Evolutionary conservation across 352 stramenopile genomes (phyloP).

Genomic region (Globisporangium carolinianum): DNA sequence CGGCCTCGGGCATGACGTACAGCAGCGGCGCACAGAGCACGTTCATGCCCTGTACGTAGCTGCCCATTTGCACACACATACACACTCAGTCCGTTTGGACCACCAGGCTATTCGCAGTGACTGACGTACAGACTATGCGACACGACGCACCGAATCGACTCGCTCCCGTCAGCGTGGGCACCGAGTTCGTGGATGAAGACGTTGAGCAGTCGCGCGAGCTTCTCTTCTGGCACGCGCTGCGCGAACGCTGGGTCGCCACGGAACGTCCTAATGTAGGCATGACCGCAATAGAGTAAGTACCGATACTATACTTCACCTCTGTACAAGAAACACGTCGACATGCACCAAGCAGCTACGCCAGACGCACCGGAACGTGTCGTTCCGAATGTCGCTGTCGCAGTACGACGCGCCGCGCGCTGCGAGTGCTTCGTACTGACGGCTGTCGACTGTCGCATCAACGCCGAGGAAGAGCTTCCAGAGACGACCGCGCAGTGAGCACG

Average conservation of each 20-base stretch:
- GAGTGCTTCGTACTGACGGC: constrained; percentile 58
- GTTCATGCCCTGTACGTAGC: constrained; percentile 93
- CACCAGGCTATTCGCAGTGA: no score
- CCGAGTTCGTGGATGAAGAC: constrained; percentile 87
- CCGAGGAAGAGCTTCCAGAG: constrained; percentile 89
- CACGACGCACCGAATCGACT: background rate
- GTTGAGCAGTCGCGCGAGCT: constrained; percentile 88
- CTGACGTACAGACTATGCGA: no score
- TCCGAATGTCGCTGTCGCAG: constrained; percentile 85
- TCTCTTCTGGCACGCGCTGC: constrained; percentile 84
- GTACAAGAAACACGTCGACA: no score
- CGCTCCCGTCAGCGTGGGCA: constrained; percentile 4
- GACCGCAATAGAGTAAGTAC: background rate
- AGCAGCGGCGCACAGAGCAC: constrained; percentile 85
- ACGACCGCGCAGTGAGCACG: constrained; percentile 68
- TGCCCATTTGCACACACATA: constrained; percentile 4
- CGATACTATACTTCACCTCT: no score
- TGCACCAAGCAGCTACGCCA: background rate
- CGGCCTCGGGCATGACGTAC: constrained; percentile 89
- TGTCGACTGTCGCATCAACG: constrained; percentile 53
- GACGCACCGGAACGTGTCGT: constrained; percentile 83
- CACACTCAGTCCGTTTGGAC: no score
- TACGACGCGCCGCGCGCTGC: constrained; percentile 67
- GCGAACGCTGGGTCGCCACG: constrained; percentile 83
- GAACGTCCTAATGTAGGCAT: constrained; percentile 53